These are phyloP conservation scores for Ganoderma multipileum DNA, from an alignment of 1,284 basidiomycete genomes.

Conservation along the genomic window DNA sequence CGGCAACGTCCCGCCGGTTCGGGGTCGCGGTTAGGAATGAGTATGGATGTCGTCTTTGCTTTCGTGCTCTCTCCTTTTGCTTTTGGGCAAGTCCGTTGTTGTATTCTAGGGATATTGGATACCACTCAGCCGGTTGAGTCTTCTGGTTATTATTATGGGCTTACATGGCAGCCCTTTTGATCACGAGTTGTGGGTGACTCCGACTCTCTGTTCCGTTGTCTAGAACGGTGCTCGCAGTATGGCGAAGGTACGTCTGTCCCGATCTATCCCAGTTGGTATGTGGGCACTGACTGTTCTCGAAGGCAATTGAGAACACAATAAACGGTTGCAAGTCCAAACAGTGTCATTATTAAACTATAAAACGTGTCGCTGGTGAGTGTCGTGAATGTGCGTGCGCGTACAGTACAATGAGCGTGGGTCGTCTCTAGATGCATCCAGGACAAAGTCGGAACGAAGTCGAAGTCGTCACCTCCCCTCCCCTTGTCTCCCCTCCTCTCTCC, in stretches of 20 bases:
- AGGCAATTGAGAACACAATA: neutral
- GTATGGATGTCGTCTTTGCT: neutral
- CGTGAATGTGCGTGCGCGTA: slow-evolving; percentile 11
- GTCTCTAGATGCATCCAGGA: slow-evolving; percentile 23
- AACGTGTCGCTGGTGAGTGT: slow-evolving; percentile 14
- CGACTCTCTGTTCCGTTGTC: neutral
- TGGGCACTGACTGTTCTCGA: neutral
- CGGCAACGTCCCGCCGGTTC: neutral
- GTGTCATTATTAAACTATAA: slow-evolving; percentile 5
- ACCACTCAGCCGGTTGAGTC: neutral
- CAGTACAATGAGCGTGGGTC: slow-evolving; percentile 19
- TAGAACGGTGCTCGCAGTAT: neutral
- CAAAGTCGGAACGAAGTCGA: slow-evolving; percentile 18
- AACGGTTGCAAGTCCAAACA: neutral
- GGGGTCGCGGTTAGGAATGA: no score
- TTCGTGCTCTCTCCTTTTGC: neutral
- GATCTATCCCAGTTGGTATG: no score
- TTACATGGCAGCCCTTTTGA: neutral
- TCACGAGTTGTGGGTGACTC: neutral
- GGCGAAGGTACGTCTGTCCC: neutral
- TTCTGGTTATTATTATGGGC: neutral
- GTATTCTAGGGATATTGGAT: neutral
- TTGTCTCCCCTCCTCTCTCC: neutral
- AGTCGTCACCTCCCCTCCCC: slow-evolving; percentile 1
- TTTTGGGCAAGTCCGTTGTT: neutral